Evolutionary conservation across 106 monocot species (phyloP), one percentile per base, ranked within the genome.

Genomic region (Dendrobium huoshanense): DNA sequence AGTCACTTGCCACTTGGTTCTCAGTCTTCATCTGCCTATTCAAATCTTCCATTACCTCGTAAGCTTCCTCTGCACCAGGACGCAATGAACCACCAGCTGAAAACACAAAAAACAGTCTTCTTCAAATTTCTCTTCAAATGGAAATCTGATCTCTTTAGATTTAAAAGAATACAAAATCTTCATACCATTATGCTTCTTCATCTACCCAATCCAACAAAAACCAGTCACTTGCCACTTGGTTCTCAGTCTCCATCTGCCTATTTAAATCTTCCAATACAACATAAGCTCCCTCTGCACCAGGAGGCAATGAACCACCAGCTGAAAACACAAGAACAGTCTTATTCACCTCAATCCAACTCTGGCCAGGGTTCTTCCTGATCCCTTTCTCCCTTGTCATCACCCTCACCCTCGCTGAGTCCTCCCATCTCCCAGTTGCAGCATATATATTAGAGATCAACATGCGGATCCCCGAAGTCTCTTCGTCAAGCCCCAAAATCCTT

Each of bases 271-370:
- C 82, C 15, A 88, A 51, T 41, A 88, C 72, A n/a, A 11, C 59
- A 61, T 80, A 83, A 24, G 77, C 81, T 13, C 65, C 84, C 48
- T 88, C 88, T 43, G 80, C 55, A 19, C 79, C 82, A 22, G 51
- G 4, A 5, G 86, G 84, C 48, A 81, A 74, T 24, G 82, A 55
- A 29, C 82, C 55, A 24, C 82, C 88, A 11, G 91, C 81, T 2
- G 82, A 80, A 75, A 91, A 91, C 10, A 55, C 79, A 58, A 37
- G 31, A 15, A 85, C 84, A 31, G 80, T 88, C 42, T 91, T 83
- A 73, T 67, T 81, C 73, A 88, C 75, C 72, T 88, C 84, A 55
- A 91, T 80, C 91, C 91, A 91, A 45, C 91, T 91, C 75, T 84
- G 77, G 51, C 91, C 91, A 0, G 86, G 83, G 48, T 72, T 86